Conservation (phyloP, 176 grass and related monocot genomes). For the Puccinellia tenuiflora region DNA sequence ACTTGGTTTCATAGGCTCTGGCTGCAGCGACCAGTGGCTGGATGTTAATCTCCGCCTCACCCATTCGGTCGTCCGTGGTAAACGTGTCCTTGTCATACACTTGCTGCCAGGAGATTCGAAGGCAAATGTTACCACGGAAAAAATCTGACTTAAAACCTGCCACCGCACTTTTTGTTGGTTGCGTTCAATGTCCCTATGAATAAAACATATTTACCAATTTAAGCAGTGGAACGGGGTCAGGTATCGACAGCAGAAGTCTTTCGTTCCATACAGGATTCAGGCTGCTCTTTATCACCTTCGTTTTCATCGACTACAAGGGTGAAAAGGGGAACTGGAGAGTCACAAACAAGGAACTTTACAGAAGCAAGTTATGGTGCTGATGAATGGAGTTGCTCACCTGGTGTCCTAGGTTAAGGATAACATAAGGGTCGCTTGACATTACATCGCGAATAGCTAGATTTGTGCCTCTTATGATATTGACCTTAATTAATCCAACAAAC, state of each 20-base stretch:
- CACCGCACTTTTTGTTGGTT: not conserved
- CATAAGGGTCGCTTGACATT: slow-evolving; percentile 93
- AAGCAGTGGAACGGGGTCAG: slow-evolving; percentile 58
- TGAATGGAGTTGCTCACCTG: slow-evolving; percentile 45
- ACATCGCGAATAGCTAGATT: slow-evolving; percentile 89
- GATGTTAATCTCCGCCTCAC: slow-evolving; percentile 83
- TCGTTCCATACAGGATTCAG: slow-evolving; percentile 93
- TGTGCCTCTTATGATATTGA: slow-evolving; percentile 71
- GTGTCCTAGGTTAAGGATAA: slow-evolving; percentile 85
- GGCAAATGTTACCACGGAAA: slow-evolving; percentile 22
- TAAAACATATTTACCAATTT: slow-evolving; percentile 54
- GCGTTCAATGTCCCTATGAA: not conserved
- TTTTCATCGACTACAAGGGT: slow-evolving; percentile 79
- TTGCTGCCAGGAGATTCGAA: slow-evolving; percentile 50
- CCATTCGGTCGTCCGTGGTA: slow-evolving; percentile 76
- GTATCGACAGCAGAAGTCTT: slow-evolving; percentile 75
- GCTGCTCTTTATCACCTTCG: slow-evolving; percentile 86
- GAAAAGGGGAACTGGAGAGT: not conserved
- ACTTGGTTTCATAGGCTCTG: slow-evolving; percentile 52
- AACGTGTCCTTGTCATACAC: slow-evolving; percentile 93
- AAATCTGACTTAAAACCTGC: not conserved
- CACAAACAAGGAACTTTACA: slow-evolving; percentile 7
- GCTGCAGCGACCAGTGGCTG: slow-evolving; percentile 69
- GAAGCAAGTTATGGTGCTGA: not conserved
- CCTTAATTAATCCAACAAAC: slow-evolving; percentile 86